phyloP scores from a whole-genome alignment of 2,329 filamentous ascomycete species.

The Cryphonectria nitschkei region DNA sequence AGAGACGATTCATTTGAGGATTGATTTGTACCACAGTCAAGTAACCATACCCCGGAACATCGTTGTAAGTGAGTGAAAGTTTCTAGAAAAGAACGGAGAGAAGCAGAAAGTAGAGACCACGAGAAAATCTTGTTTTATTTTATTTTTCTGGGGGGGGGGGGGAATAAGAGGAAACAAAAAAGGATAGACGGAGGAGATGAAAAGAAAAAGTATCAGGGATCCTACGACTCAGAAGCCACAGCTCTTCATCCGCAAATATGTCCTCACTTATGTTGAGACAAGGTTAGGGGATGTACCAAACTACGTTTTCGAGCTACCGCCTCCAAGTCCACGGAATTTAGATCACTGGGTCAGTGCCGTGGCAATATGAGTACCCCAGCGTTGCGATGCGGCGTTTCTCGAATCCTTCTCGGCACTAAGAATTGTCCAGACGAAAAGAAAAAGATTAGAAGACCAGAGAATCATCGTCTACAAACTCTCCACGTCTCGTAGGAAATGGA shows the following conservation, averaged over 20 bases:
- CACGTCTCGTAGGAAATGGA: background rate
- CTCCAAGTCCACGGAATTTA: background rate
- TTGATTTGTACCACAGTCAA: background rate
- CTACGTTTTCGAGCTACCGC: background rate
- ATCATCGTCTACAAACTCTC: background rate
- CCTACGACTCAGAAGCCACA: background rate
- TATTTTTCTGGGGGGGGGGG: too few relatives aligned
- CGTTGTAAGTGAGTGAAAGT: background rate
- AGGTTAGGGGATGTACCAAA: background rate
- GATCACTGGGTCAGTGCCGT: background rate
- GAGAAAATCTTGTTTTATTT: background rate
- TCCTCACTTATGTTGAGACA: background rate
- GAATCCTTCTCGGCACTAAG: background rate
- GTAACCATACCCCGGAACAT: background rate
- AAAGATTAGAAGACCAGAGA: background rate
- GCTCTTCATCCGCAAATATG: background rate
- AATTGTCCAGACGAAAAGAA: background rate
- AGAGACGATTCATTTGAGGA: background rate
- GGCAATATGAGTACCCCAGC: background rate
- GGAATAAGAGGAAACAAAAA: background rate
- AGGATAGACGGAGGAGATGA: background rate
- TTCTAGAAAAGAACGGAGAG: background rate
- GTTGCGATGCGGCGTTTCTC: background rate
- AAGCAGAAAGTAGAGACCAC: background rate
- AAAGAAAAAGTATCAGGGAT: background rate